Evolutionary conservation across 768 basidiomycete species (phyloP), one percentile per base, ranked within the genome.

Genomic region (Neoboletus magnificus): DNA sequence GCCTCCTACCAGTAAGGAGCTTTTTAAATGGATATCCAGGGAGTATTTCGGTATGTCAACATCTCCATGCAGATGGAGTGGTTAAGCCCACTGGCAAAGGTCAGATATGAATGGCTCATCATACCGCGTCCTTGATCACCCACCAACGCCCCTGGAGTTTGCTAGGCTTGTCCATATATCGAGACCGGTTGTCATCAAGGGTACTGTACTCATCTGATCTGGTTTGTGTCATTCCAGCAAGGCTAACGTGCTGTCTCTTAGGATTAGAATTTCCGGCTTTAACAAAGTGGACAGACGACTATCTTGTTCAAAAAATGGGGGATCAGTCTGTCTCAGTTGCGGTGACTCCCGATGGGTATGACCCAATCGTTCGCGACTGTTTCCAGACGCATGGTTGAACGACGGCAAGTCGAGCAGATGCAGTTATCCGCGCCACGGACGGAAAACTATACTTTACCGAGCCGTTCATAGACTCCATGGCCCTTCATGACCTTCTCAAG

Each of bases 271-370:
- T 81, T 45, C 76, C 78, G n/a, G 79, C 71, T 32, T 65, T 73
- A 40, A 66, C 73, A 13, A 76, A 76, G 41, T 96, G 93, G 93
- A 76, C 82, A 12, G 74, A 86, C 65, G 74, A 81, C 46, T 86
- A 87, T 65, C 79, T 94, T 13, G 64, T 71, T 13, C 60, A 75
- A n/a, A 68, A 66, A 48, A 83, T 90, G 79, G 83, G 78, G 4
- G 71, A 80, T 5, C 69, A 69, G 27, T 50, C 59, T 32, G 79
- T 94, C 37, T 87, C 88, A 8, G 82, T 95, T 30, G 89, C 92
- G 2, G 78, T 88, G 40, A 94, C 93, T 6, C 90, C 92, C 0
- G 83, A 92, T 58, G 93, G 92, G 93, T 92, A 59, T 59, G 79
- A 37, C 22, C 8, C 20, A 16, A 55, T 27, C 42, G 18, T 41